A percentile compares a stretch with the other conserved stretches of the same genome.
These are phyloP conservation scores for Aspergillus hiratsukae DNA, from an alignment of 2,329 filamentous ascomycete genomes.

Conservation along the genomic window DNA sequence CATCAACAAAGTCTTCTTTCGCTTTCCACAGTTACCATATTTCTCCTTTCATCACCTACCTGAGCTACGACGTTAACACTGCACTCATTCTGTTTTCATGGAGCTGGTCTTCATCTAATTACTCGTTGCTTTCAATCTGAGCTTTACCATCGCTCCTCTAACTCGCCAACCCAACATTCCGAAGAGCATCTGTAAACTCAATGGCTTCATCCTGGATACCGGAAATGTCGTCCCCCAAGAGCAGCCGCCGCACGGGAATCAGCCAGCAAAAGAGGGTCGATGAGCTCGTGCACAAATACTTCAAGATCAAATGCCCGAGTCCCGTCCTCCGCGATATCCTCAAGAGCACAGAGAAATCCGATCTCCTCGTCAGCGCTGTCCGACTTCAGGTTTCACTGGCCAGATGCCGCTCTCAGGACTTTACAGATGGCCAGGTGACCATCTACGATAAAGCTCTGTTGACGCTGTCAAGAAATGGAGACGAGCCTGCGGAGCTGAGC, in stretches of 20 bases:
- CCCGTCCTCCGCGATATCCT: conserved; percentile 27
- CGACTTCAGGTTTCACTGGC: conserved; percentile 32
- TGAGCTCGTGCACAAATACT: conserved; percentile 26
- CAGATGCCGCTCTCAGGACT: conserved; percentile 30
- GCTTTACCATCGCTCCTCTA: background rate
- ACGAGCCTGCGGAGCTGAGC: conserved; percentile 24
- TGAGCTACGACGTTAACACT: background rate
- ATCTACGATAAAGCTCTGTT: conserved; percentile 40
- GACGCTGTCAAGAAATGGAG: conserved; percentile 29
- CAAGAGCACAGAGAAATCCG: conserved; percentile 17
- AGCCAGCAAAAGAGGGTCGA: conserved; percentile 12
- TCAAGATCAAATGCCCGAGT: conserved; percentile 20
- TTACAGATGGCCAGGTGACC: conserved; percentile 35
- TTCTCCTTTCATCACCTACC: background rate
- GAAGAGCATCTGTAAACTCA: background rate
- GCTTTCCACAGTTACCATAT: background rate
- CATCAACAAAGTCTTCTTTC: background rate
- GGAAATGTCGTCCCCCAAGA: background rate
- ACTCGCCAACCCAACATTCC: background rate
- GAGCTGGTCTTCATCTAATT: background rate
- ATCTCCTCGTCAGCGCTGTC: conserved; percentile 29
- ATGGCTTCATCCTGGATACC: background rate
- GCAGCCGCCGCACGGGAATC: background rate
- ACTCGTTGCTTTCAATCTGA: background rate
- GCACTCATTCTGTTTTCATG: background rate